These are phyloP conservation scores for Globisporangium orthogonon DNA, from an alignment of 352 stramenopile genomes.

Conservation along the genomic window DNA sequence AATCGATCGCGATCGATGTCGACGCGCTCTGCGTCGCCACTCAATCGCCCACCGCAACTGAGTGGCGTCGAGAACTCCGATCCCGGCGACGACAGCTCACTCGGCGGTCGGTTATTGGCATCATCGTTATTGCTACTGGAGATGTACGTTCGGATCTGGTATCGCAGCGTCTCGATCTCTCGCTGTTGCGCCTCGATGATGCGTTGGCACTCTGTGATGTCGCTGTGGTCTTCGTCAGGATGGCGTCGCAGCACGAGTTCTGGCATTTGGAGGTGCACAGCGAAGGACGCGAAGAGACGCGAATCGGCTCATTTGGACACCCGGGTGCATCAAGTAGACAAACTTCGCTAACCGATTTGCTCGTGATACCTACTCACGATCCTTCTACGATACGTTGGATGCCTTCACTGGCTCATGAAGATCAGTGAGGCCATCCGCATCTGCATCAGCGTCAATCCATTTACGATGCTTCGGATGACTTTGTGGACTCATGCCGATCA, in stretches of 20 bases:
- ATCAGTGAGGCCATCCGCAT: too few relatives aligned
- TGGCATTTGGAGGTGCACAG: neutral
- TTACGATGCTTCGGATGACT: too few relatives aligned
- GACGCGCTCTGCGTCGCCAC: constrained; percentile 5
- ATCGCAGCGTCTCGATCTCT: constrained; percentile 36
- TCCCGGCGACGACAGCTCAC: constrained; percentile 17
- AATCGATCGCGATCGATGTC: constrained; percentile 35
- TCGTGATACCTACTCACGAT: too few relatives aligned
- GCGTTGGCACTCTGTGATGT: constrained; percentile 22
- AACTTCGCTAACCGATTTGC: too few relatives aligned
- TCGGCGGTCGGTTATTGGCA: constrained; percentile 1
- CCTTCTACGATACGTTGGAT: too few relatives aligned
- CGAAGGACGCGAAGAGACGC: neutral
- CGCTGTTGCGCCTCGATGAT: constrained; percentile 42
- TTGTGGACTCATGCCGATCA: too few relatives aligned
- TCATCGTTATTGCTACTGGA: neutral
- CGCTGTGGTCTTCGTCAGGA: neutral
- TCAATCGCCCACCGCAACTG: neutral
- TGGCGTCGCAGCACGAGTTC: neutral
- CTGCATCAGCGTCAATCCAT: too few relatives aligned
- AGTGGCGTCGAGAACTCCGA: constrained; percentile 19
- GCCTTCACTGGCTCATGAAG: too few relatives aligned
- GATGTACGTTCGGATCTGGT: constrained; percentile 4
- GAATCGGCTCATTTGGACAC: neutral
- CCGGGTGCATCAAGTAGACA: too few relatives aligned